These are phyloP conservation scores for Rhizophora mangle DNA, from an alignment of 345 rosid species.

Conservation along the genomic window DNA sequence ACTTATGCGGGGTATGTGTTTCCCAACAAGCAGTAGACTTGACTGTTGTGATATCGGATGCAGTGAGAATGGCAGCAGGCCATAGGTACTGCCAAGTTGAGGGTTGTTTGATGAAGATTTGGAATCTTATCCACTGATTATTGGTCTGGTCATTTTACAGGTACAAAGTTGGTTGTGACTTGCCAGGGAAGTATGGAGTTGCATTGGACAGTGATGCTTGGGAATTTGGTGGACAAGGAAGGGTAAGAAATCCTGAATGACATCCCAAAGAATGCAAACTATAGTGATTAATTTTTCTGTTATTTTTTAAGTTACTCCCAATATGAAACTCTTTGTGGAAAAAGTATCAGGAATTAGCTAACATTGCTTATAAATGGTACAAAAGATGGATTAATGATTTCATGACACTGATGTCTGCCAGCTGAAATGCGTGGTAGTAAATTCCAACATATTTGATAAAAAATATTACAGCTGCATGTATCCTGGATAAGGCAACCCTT, in stretches of 20 bases:
- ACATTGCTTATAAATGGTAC: too few species aligned
- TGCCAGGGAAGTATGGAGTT: constrained; percentile 76
- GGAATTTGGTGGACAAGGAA: constrained; percentile 74
- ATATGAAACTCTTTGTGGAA: too few species aligned
- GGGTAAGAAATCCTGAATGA: constrained; percentile 39
- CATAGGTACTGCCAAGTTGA: neutral
- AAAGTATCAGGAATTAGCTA: too few species aligned
- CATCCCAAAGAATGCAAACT: neutral
- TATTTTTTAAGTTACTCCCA: too few species aligned
- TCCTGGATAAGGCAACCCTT: too few species aligned
- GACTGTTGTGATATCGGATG: neutral
- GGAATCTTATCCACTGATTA: neutral
- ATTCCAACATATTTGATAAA: too few species aligned
- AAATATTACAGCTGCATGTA: too few species aligned
- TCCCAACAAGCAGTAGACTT: neutral
- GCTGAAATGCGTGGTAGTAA: too few species aligned
- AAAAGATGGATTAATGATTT: too few species aligned
- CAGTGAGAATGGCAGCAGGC: neutral
- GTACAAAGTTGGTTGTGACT: constrained; percentile 74
- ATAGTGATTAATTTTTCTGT: too few species aligned
- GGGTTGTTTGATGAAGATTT: neutral
- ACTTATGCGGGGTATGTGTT: constrained; percentile 58
- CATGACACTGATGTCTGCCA: too few species aligned
- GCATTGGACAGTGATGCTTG: constrained; percentile 69
- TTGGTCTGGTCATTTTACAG: constrained; percentile 34